These are phyloP conservation scores for Zygoascus flipseniorum DNA, from an alignment of 805 yeast species.

Conservation along the genomic window DNA sequence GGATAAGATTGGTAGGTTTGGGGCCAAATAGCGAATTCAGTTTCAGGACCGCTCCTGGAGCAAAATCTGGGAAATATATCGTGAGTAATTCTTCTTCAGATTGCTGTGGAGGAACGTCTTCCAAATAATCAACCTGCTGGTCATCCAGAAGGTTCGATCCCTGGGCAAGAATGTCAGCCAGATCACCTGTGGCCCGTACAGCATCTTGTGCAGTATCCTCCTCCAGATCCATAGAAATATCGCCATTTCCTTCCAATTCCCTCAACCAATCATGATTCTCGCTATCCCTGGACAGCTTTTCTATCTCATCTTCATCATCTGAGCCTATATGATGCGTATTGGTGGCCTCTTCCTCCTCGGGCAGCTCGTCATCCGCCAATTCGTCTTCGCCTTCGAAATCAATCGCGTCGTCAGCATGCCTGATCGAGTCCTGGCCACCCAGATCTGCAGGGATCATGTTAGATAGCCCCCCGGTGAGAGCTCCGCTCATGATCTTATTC, in stretches of 20 bases:
- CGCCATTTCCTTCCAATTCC: conserved; percentile 15
- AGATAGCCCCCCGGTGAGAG: conserved; percentile 19
- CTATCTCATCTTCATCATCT: conserved; percentile 15
- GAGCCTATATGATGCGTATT: conserved; percentile 23
- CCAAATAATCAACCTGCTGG: conserved; percentile 19
- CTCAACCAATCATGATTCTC: conserved; percentile 6
- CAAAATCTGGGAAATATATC: conserved; percentile 55
- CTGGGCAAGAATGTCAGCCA: neutral
- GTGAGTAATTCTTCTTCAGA: conserved; percentile 16
- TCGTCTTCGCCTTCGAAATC: conserved; percentile 95
- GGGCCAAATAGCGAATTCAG: conserved; percentile 63
- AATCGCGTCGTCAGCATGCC: conserved; percentile 85
- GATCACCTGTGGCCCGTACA: neutral
- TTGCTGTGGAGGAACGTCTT: neutral
- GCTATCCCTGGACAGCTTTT: conserved; percentile 24
- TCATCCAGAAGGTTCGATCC: conserved; percentile 25
- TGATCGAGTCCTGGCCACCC: conserved; percentile 42
- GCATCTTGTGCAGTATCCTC: conserved; percentile 11
- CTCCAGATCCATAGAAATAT: conserved; percentile 26
- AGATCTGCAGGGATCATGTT: conserved; percentile 25
- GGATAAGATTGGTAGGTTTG: conserved; percentile 45
- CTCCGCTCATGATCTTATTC: conserved; percentile 22
- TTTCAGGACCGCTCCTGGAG: conserved; percentile 45
- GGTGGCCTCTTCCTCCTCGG: conserved; percentile 21
- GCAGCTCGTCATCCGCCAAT: conserved; percentile 76